A percentile compares a stretch with the other conserved stretches of the same genome.
These are phyloP conservation scores for Xylariomycetidae sp. DNA, from an alignment of 2,329 filamentous ascomycete genomes.

Conservation along the genomic window DNA sequence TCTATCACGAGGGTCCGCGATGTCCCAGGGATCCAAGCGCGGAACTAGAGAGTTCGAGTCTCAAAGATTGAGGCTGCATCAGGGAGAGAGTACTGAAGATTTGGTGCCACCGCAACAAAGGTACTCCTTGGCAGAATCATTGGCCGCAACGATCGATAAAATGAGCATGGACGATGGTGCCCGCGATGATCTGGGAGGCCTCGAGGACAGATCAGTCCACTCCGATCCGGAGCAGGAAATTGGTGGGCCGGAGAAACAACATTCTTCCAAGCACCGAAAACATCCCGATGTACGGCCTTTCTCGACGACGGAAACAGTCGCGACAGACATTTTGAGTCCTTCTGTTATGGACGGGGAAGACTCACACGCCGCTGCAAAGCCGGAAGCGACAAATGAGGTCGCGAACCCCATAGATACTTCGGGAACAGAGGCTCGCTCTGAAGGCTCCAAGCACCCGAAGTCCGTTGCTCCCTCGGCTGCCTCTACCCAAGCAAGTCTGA, in stretches of 20 bases:
- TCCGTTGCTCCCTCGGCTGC: slow-evolving; percentile 31
- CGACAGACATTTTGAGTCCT: slow-evolving; percentile 21
- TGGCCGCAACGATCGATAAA: slow-evolving; percentile 53
- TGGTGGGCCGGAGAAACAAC: too few species aligned
- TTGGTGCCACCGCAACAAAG: slow-evolving; percentile 31
- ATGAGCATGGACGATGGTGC: slow-evolving; percentile 41
- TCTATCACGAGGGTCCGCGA: slow-evolving; percentile 32
- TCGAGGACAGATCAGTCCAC: slow-evolving; percentile 19
- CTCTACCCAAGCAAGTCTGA: slow-evolving; percentile 37
- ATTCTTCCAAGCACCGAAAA: slow-evolving; percentile 2
- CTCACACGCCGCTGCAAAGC: slow-evolving; percentile 10
- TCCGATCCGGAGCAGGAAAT: slow-evolving; percentile 30
- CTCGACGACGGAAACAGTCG: slow-evolving; percentile 23
- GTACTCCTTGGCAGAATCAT: slow-evolving; percentile 41
- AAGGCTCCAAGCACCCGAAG: slow-evolving; percentile 20
- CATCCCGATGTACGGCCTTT: slow-evolving; percentile 11
- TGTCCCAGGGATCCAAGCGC: slow-evolving; percentile 21
- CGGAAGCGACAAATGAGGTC: slow-evolving; percentile 4
- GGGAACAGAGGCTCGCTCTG: slow-evolving; percentile 11
- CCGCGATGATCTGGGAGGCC: slow-evolving; percentile 25
- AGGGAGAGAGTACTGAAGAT: slow-evolving; percentile 39
- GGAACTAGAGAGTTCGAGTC: slow-evolving; percentile 14
- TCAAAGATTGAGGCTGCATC: slow-evolving; percentile 10
- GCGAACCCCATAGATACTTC: slow-evolving; percentile 7
- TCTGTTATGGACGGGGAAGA: slow-evolving; percentile 13